Evolutionary conservation across 805 yeast species (phyloP).

Genomic region (Starmerella asiatica): DNA sequence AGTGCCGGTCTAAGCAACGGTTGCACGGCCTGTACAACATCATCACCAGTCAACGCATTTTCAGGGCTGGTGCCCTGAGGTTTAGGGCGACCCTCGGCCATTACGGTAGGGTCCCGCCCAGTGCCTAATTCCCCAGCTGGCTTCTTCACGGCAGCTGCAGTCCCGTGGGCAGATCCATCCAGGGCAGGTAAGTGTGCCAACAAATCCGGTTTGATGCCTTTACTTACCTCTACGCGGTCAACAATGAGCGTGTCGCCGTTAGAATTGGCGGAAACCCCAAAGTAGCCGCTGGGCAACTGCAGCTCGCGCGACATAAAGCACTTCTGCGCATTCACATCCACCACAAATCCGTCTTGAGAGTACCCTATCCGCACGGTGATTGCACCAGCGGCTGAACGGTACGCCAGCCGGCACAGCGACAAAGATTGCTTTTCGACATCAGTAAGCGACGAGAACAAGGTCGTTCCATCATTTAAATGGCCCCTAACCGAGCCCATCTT

Average conservation of each 20-base stretch:
- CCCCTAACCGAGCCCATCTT: slow-evolving; percentile 27
- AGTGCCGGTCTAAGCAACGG: slow-evolving; percentile 2
- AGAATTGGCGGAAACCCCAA: slow-evolving; percentile 28
- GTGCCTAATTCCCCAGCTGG: neutral
- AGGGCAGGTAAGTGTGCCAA: slow-evolving; percentile 11
- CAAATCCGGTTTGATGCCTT: slow-evolving; percentile 14
- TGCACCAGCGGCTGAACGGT: slow-evolving; percentile 25
- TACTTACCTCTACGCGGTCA: slow-evolving; percentile 6
- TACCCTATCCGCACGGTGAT: slow-evolving; percentile 25
- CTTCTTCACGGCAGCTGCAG: neutral
- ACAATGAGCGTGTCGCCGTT: slow-evolving; percentile 17
- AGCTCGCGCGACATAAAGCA: slow-evolving; percentile 27
- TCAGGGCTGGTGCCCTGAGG: no score
- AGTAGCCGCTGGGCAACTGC: slow-evolving; percentile 25
- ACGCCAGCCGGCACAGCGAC: slow-evolving; percentile 27
- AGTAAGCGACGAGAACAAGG: slow-evolving; percentile 18
- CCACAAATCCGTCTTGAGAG: slow-evolving; percentile 24
- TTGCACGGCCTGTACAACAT: slow-evolving; percentile 1
- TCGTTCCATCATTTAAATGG: slow-evolving; percentile 30
- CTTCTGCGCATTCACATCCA: slow-evolving; percentile 29
- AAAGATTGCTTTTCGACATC: slow-evolving; percentile 26
- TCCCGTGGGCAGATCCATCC: no score
- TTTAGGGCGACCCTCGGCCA: neutral
- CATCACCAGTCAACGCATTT: neutral
- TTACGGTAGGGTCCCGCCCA: neutral